Evolutionary conservation across 2,329 filamentous ascomycete species (phyloP), one percentile per base, ranked within the genome.

Genomic region (Fusarium continuum): DNA sequence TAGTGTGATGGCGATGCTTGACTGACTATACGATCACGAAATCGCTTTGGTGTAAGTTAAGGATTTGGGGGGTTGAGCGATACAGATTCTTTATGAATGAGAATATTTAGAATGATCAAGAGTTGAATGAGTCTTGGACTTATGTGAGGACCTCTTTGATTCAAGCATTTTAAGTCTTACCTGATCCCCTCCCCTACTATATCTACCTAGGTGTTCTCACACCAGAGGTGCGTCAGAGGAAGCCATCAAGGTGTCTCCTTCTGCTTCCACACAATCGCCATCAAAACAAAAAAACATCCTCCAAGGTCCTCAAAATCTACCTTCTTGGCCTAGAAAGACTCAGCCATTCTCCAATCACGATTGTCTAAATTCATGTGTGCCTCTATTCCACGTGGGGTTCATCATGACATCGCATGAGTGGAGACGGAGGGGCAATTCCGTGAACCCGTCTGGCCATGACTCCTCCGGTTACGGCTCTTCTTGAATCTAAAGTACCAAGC

Each of bases 171-270:
- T n/a, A n/a, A n/a, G n/a, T n/a, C n/a, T n/a, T n/a, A n/a, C n/a
- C n/a, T n/a, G n/a, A n/a, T n/a, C n/a, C n/a, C n/a, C n/a, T n/a
- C n/a, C n/a, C 14, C 19, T 25, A 5, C 23, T 26, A 26, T 43
- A 19, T 17, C 45, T 20, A 43, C 43, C 41, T 19, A 50, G 38
- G 52, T 50, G 19, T 45, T 36, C 46, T 48, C 35, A n/a, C 36
- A 53, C 25, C 26, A 49, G 16, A 51, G 26, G 26, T 31, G 44
- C 26, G 22, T 38, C 38, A 48, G 43, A 34, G 43, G 40, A 55
- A 62, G 25, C 62, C 62, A 65, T 65, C 62, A 65, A 64, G 62
- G 62, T 65, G 19, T 34, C 49, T 54, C 51, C 22, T 52, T 39
- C 39, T 13, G 19, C 23, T 36, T 49, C 35, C 22, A 31, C 35